These are phyloP conservation scores for Acmispon strigosus DNA, from an alignment of 306 rosid genomes.

Conservation along the genomic window DNA sequence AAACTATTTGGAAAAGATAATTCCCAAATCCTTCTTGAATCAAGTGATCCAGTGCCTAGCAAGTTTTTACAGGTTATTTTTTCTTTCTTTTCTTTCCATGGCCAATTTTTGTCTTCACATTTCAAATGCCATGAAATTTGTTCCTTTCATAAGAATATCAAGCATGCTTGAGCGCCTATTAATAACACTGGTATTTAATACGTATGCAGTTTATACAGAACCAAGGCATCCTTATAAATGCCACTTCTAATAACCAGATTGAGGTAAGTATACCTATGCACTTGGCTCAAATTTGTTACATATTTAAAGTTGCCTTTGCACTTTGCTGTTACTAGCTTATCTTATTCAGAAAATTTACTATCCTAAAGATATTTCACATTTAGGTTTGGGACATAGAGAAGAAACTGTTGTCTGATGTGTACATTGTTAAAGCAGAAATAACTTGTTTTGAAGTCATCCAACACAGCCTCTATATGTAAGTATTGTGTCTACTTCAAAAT, in stretches of 20 bases:
- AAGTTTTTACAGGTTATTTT: constrained; percentile 65
- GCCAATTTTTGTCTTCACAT: too few species aligned
- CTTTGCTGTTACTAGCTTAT: neutral
- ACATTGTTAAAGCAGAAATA: constrained; percentile 46
- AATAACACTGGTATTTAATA: constrained; percentile 3
- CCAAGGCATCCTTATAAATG: constrained; percentile 61
- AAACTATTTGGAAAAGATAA: constrained; percentile 75
- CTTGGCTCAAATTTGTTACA: neutral
- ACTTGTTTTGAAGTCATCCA: constrained; percentile 55
- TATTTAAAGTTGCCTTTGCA: neutral
- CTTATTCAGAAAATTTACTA: constrained; percentile 8
- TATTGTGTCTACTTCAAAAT: neutral
- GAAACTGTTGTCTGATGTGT: constrained; percentile 44
- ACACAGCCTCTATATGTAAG: constrained; percentile 63
- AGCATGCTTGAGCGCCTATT: neutral
- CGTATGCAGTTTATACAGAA: constrained; percentile 62
- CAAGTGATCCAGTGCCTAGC: constrained; percentile 53
- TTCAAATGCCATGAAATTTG: neutral
- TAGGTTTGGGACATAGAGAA: constrained; percentile 87
- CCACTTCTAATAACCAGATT: constrained; percentile 54
- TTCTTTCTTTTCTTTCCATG: too few species aligned
- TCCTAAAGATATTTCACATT: constrained; percentile 2
- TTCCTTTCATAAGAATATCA: neutral
- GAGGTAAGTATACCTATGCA: constrained; percentile 47
- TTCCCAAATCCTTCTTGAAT: constrained; percentile 64